A percentile compares a stretch with the other conserved stretches of the same genome.
Evolutionary conservation across 2,329 filamentous ascomycete species (phyloP).

Genomic region (Paraphaeosphaeria sporulosa): DNA sequence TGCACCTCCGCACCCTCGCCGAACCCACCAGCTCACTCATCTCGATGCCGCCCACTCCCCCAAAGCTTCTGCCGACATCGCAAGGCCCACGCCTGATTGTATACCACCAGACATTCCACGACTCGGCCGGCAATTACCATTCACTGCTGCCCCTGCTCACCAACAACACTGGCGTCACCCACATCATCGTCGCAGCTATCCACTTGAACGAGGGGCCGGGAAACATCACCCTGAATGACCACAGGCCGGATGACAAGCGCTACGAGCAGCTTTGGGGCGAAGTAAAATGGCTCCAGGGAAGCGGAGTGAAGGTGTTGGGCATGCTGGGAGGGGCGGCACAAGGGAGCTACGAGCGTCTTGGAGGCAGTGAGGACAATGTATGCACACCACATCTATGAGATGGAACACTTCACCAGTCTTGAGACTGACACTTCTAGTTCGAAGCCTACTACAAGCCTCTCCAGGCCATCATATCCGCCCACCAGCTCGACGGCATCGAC

Average conservation of each 20-base stretch:
- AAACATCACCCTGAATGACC: constrained; percentile 81
- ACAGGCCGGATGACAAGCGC: constrained; percentile 70
- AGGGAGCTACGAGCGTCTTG: constrained; percentile 69
- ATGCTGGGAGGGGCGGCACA: constrained; percentile 88
- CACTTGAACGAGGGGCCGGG: constrained; percentile 76
- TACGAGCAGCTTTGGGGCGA: constrained; percentile 82
- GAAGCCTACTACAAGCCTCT: constrained; percentile 77
- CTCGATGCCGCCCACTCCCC: constrained; percentile 38
- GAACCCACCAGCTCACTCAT: not conserved
- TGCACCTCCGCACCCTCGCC: constrained; percentile 1
- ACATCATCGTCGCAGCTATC: constrained; percentile 86
- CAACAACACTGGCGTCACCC: constrained; percentile 71
- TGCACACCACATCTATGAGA: not conserved
- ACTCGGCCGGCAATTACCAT: constrained; percentile 61
- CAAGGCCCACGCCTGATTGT: constrained; percentile 57
- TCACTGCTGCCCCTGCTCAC: constrained; percentile 69
- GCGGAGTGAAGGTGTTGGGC: constrained; percentile 79
- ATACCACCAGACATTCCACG: constrained; percentile 72
- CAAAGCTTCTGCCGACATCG: constrained; percentile 44
- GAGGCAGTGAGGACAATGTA: constrained; percentile 44
- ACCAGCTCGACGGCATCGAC: constrained; percentile 53
- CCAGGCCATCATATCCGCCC: constrained; percentile 67
- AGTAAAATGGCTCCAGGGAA: constrained; percentile 72
- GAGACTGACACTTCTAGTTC: constrained; percentile 59
- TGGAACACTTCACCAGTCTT: not conserved